Evolutionary conservation across 805 yeast genomes (phyloP), one percentile per base, ranked within the genome.

Genomic region (Starmerella tilneyi): DNA sequence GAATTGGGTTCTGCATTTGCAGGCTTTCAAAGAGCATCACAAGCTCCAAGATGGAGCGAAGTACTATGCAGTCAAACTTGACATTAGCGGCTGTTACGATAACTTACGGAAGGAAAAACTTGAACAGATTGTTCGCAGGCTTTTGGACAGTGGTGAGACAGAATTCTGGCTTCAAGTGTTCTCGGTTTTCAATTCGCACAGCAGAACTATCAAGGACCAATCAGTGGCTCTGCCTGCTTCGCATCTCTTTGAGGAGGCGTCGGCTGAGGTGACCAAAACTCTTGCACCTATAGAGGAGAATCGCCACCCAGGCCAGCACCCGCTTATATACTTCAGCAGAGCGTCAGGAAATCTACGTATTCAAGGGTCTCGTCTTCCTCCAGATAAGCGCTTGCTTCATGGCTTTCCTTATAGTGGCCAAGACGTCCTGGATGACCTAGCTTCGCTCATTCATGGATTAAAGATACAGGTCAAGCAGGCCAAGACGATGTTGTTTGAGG

Each of bases 71-170:
- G 65, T 81, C 21, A 84, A 82, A 53, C 81, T 84, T 60, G 97
- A 88, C 59, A 76, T 83, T 51, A 71, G 70, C 45, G 71, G 78
- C 3, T 85, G 95, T 45, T 88, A 76, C 59, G 96, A 89, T 56
- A 73, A 77, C 2, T 65, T 86, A 13, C 56, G 65, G 15, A 36
- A 50, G 4, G 44, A 33, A 1, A 51, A 41, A 16, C 38, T 51
- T 4, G 39, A 44, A 38, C 40, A 24, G 20, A 41, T 46, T 1
- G 43, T 45, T 21, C 33, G 28, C n/a, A 13, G 11, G 9, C 11
- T 15, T 4, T 33, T 54, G 5, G 23, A 27, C 3, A 11, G 37
- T 12, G 48, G 44, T 0, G 23, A 20, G 3, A 21, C 24, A 12
- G 22, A 28, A 11, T 37, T 36, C 23, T 15, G 41, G 24, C 11